A percentile compares a stretch with the other conserved stretches of the same genome.
Conservation (phyloP, 176 grass and related monocot species). For the Bromus sterilis region DNA sequence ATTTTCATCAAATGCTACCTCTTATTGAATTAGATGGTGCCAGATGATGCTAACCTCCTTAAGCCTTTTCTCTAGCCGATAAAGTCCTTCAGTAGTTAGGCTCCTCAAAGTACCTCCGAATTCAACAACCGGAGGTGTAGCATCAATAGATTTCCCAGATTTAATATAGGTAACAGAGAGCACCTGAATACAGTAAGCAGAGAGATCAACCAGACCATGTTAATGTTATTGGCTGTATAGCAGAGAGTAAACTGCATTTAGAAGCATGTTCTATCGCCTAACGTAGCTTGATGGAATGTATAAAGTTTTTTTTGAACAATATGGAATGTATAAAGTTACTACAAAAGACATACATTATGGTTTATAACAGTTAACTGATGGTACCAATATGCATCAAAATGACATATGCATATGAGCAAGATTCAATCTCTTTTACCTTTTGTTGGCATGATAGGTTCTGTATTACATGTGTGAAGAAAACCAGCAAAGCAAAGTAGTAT, state of each 20-base stretch:
- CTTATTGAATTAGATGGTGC: neutral
- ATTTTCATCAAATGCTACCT: neutral
- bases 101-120: conserved; percentile 93
- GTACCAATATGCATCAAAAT: no score
- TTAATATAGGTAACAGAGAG: conserved; percentile 74
- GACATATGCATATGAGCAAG: neutral
- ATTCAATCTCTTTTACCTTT: neutral
- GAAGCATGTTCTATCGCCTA: neutral
- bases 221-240: neutral
- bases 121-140: conserved; percentile 55
- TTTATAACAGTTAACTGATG: no score
- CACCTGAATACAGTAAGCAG: conserved; percentile 43
- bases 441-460: neutral
- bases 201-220: neutral
- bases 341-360: no score
- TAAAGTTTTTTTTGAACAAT: no score
- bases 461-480: neutral
- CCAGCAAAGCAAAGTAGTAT: neutral
- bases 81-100: conserved; percentile 69
- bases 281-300: no score
- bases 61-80: conserved; percentile 54
- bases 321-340: no score
- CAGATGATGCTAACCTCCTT: conserved; percentile 46
- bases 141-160: conserved; percentile 42
- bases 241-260: neutral